Evolutionary conservation across 2,329 filamentous ascomycete species (phyloP), one percentile per base, ranked within the genome.

Genomic region (Aspergillus floridensis): DNA sequence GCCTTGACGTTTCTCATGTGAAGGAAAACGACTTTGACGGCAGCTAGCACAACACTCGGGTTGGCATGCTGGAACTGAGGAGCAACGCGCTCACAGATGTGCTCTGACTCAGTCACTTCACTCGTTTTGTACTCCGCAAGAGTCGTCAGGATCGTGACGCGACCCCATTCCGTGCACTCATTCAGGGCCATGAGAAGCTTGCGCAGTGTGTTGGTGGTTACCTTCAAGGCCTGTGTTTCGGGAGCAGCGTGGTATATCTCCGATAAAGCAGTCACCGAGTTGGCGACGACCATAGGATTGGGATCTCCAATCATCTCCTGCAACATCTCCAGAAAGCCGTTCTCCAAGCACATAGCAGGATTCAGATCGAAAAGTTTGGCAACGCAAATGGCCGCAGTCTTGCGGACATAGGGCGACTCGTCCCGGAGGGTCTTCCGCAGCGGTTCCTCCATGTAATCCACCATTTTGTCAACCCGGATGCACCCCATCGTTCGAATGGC

Each of bases 21-120:
- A 63, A 96, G 86, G 73, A 99, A 99, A 44, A 99, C 96, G 14
- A 91, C 91, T 81, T 99, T 99, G 70, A 99, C 93, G 21, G 95
- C 95, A n/a, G 95, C 92, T 64, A 99, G 80, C 21, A 99, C 95
- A 16, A 99, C 95, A 73, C 93, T 96, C 2, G 95, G 91, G 72
- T 99, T 99, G 71, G 96, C 93, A 72, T 99, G 95, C 78, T 99
- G 95, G 75, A 99, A 99, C 73, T 99, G 95, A 46, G 95, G 95
- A 55, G 92, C 88, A 38, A 98, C 93, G 70, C 95, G 84, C 81
- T 99, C 95, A 77, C 95, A 99, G 59, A 99, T 97, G 75, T 98
- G 95, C 79, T 99, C 95, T 57, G 93, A 90, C 79, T 99, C 95
- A 79, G 97, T 98, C 61, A 92, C 83, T 73, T 98, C 93, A n/a